phyloP scores from a whole-genome alignment of 1,284 basidiomycete species.

The Apiotrichum laibachii region DNA sequence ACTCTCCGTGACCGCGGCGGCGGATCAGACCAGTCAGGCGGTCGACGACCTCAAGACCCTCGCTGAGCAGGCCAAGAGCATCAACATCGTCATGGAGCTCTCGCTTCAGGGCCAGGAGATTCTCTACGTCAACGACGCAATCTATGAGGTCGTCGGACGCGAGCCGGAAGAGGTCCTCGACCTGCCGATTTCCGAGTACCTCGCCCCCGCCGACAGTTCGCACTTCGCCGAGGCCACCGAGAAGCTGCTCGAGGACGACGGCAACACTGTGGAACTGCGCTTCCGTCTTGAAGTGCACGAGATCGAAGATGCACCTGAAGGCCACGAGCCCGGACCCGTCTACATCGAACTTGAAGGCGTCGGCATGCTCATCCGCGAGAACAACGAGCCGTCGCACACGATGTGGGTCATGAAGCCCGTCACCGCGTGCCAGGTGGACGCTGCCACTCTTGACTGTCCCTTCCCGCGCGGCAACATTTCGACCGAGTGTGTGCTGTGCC shows the following conservation, averaged over 20 bases:
- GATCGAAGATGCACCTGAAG: conserved; percentile 36
- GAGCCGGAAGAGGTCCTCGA: conserved; percentile 80
- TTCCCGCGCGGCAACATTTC: conserved; percentile 76
- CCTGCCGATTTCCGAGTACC: conserved; percentile 73
- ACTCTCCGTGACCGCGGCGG: neutral
- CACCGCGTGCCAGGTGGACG: conserved; percentile 50
- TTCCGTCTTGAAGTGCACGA: conserved; percentile 69
- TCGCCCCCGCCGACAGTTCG: conserved; percentile 77
- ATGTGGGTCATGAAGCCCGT: conserved; percentile 99
- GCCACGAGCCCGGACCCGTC: conserved; percentile 53
- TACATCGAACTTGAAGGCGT: conserved; percentile 94
- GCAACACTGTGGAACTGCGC: conserved; percentile 86
- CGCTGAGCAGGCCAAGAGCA: conserved; percentile 87
- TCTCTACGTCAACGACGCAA: conserved; percentile 91
- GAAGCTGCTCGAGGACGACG: conserved; percentile 83
- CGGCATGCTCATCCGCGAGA: conserved; percentile 97
- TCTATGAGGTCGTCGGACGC: conserved; percentile 84
- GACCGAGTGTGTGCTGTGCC: conserved; percentile 85
- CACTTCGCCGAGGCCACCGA: conserved; percentile 87
- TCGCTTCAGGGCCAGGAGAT: conserved; percentile 80
- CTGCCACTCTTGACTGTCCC: conserved; percentile 37
- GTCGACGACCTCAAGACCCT: conserved; percentile 79
- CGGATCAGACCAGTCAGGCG: conserved; percentile 54
- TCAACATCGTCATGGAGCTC: conserved; percentile 94
- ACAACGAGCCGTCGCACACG: conserved; percentile 84